Percentiles rank a stretch among this genome's conserved stretches.
Evolutionary conservation across 2,329 filamentous ascomycete species (phyloP).

Genomic region (Venturiaceae sp.): DNA sequence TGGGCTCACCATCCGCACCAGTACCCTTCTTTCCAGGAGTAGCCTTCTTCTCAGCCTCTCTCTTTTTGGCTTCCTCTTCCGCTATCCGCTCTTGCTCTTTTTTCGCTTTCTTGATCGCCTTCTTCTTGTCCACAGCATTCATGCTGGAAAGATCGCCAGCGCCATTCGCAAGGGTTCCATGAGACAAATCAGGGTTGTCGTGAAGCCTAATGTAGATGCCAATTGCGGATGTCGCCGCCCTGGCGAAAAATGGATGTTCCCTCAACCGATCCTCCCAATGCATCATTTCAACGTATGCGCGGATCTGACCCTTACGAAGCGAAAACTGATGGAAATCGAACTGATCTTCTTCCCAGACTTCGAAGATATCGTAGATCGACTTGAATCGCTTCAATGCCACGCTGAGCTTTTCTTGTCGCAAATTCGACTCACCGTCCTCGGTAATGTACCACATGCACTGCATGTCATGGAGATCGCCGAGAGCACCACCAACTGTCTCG

Average conservation of each 20-base stretch:
- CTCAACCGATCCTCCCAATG: constrained; percentile 88
- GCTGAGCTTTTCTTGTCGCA: constrained; percentile 70
- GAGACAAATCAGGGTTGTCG: constrained; percentile 60
- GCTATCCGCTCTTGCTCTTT: constrained; percentile 65
- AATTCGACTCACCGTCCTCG: constrained; percentile 85
- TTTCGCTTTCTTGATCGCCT: constrained; percentile 81
- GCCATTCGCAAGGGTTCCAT: constrained; percentile 50
- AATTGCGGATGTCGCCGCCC: constrained; percentile 73
- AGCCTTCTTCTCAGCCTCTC: constrained; percentile 73
- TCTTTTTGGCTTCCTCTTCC: constrained; percentile 66
- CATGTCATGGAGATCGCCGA: constrained; percentile 93
- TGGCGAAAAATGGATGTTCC: constrained; percentile 86
- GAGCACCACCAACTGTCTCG: constrained; percentile 75
- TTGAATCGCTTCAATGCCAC: constrained; percentile 90
- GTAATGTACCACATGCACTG: constrained; percentile 96
- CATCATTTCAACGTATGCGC: constrained; percentile 92
- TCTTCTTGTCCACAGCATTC: constrained; percentile 63
- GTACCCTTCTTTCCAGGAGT: constrained; percentile 41
- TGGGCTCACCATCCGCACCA: constrained; percentile 52
- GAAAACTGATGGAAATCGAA: constrained; percentile 99
- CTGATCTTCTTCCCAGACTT: constrained; percentile 96
- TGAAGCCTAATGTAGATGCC: constrained; percentile 70
- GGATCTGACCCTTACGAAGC: constrained; percentile 89
- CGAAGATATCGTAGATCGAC: constrained; percentile 82
- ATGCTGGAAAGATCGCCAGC: constrained; percentile 37